Conservation (phyloP, 768 basidiomycete genomes). For the Lactarius indigo region DNA sequence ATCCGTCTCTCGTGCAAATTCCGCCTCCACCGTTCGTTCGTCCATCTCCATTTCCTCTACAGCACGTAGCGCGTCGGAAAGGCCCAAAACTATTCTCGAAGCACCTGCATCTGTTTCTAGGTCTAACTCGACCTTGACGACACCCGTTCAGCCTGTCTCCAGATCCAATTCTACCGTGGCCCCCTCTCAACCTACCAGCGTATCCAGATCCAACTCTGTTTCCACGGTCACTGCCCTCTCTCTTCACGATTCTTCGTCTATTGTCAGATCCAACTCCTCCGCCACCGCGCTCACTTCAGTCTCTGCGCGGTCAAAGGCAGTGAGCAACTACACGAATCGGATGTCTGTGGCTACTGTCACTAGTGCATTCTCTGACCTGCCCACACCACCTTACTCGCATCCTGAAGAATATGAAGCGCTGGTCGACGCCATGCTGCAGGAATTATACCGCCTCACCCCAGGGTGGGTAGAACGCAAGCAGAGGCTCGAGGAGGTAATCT, state of each 20-base stretch:
- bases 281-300: conserved; percentile 7
- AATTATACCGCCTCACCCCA: conserved; percentile 23
- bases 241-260: conserved; percentile 13
- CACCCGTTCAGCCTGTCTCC: neutral
- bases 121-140: conserved; percentile 1
- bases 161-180: conserved; percentile 14
- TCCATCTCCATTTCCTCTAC: neutral
- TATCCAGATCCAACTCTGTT: conserved; percentile 17
- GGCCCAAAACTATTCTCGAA: conserved; percentile 2
- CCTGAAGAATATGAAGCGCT: conserved; percentile 21
- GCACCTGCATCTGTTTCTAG: conserved; percentile 5
- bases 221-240: conserved; percentile 17
- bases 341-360: conserved; percentile 11
- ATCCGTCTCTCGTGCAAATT: conserved; percentile 17
- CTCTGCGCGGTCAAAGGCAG: conserved; percentile 13
- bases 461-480: conserved; percentile 25
- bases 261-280: conserved; percentile 15
- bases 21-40: conserved; percentile 16
- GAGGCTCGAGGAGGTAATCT: conserved; percentile 22
- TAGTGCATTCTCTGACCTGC: conserved; percentile 14
- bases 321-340: conserved; percentile 15
- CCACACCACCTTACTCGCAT: conserved; percentile 16
- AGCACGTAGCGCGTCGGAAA: neutral
- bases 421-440: conserved; percentile 24
- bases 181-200: neutral